Evolutionary conservation across 2,329 filamentous ascomycete genomes (phyloP).

Genomic region (Verticillium dahliae): DNA sequence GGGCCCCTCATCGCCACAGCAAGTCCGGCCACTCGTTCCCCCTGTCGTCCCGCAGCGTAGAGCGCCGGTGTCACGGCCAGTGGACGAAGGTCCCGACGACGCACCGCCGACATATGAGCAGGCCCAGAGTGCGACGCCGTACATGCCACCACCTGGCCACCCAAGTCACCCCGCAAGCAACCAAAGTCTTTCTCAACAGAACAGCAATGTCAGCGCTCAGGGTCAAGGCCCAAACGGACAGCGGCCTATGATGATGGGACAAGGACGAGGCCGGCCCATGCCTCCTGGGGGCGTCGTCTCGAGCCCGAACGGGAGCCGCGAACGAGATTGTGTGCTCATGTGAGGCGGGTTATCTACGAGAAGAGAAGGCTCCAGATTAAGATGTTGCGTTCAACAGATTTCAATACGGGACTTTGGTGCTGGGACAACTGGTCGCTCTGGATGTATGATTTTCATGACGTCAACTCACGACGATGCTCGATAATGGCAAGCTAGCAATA

Average conservation of each 20-base stretch:
- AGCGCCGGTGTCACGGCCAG: slow-evolving; percentile 26
- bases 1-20: slow-evolving; percentile 16
- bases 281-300: slow-evolving; percentile 7
- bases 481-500: no score
- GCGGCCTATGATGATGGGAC: slow-evolving; percentile 5
- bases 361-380: no score
- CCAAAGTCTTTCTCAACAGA: neutral
- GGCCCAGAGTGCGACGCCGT: slow-evolving; percentile 43
- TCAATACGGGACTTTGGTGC: no score
- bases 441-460: no score
- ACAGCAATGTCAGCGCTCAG: neutral
- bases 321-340: slow-evolving; percentile 41
- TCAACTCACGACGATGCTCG: no score
- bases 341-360: slow-evolving; percentile 13
- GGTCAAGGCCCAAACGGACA: slow-evolving; percentile 2
- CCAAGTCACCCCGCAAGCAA: slow-evolving; percentile 39
- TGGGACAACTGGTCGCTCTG: no score
- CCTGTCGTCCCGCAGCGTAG: slow-evolving; percentile 30
- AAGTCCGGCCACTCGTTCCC: slow-evolving; percentile 41
- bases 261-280: slow-evolving; percentile 6
- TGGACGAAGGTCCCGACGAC: slow-evolving; percentile 37
- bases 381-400: no score
- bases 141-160: slow-evolving; percentile 45
- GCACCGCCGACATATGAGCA: slow-evolving; percentile 54
- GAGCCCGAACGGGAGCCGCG: slow-evolving; percentile 12